phyloP scores from a whole-genome alignment of 305 asterid species.

The Solanum aculeatissimum region DNA sequence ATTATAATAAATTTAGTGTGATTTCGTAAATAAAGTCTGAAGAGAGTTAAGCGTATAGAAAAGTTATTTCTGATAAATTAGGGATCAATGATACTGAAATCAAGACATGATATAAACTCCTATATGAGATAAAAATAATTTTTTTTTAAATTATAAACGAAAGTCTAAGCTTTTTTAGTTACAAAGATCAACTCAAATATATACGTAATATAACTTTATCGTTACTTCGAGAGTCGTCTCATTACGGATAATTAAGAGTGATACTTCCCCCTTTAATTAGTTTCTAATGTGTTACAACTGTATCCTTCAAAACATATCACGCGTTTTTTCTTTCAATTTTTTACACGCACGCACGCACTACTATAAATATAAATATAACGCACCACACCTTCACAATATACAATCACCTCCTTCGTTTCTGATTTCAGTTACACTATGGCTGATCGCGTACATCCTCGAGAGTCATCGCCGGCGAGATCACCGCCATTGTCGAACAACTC shows the following conservation, averaged over 20 bases:
- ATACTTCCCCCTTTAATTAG: background rate
- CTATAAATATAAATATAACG: background rate
- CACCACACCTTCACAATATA: background rate
- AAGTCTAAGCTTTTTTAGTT: too few species aligned
- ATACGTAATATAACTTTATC: too few species aligned
- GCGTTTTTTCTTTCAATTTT: background rate
- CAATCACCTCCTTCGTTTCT: background rate
- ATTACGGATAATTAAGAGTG: background rate
- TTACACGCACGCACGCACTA: background rate
- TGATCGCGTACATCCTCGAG: slow-evolving; percentile 4
- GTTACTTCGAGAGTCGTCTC: background rate
- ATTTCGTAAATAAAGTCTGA: background rate
- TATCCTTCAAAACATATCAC: background rate
- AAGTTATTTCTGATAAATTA: background rate
- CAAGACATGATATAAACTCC: background rate
- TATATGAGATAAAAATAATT: background rate
- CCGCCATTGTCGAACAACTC: background rate
- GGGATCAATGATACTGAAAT: background rate
- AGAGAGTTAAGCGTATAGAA: rapidly evolving
- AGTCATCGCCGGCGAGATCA: background rate
- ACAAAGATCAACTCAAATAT: too few species aligned
- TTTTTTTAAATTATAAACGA: too few species aligned
- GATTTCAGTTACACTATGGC: background rate
- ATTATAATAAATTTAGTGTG: background rate
- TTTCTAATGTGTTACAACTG: background rate